Conservation (phyloP, 176 grass and related monocot genomes). For the Pontederia crassipes region DNA sequence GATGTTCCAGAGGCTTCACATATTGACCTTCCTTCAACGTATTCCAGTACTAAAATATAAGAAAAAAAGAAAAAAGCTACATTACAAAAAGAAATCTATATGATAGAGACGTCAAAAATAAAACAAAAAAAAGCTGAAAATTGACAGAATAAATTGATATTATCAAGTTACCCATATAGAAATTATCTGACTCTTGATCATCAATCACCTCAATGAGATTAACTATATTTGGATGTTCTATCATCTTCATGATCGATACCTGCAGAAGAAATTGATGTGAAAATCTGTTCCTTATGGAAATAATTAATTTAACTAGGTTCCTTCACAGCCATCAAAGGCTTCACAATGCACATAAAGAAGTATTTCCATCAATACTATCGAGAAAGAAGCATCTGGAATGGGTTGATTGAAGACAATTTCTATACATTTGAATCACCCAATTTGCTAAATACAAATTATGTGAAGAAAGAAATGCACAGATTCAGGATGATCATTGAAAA, state of each 20-base stretch:
- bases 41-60: slow-evolving; percentile 55
- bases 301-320: background rate
- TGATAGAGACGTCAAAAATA: background rate
- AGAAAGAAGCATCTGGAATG: too few species aligned
- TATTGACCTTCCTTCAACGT: slow-evolving; percentile 60
- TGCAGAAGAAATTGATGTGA: slow-evolving; percentile 21
- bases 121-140: background rate
- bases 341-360: background rate
- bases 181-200: slow-evolving; percentile 62
- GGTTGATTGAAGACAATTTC: too few species aligned
- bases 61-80: slow-evolving; percentile 1
- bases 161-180: slow-evolving; percentile 63
- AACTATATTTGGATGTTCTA: slow-evolving; percentile 92
- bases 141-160: background rate
- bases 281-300: background rate
- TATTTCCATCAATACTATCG: background rate
- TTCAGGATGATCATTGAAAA: too few species aligned
- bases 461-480: too few species aligned
- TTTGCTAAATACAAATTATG: too few species aligned
- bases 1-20: slow-evolving; percentile 37
- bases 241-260: slow-evolving; percentile 91
- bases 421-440: too few species aligned
- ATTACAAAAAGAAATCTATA: background rate
- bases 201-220: slow-evolving; percentile 97
- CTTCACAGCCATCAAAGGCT: background rate